Percentiles rank a stretch among this genome's conserved stretches.
Evolutionary conservation across 2,329 filamentous ascomycete genomes (phyloP).

Genomic region (Pseudophaeomoniella oleicola): DNA sequence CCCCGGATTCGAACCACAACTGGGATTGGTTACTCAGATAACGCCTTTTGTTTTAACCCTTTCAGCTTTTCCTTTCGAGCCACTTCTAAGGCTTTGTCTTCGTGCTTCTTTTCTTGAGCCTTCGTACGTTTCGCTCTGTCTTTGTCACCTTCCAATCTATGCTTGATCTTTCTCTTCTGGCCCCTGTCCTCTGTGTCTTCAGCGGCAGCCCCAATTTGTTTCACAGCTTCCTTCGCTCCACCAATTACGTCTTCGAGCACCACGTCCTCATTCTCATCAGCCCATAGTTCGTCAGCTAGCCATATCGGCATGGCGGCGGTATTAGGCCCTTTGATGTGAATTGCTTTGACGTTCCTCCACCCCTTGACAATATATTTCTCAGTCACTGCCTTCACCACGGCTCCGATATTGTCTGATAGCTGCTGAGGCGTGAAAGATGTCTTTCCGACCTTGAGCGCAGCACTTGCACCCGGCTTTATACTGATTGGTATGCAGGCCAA

Average conservation of each 20-base stretch:
- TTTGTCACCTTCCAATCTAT: conserved; percentile 13
- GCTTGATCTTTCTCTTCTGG: conserved; percentile 39
- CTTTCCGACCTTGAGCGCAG: conserved; percentile 64
- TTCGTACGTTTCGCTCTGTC: conserved; percentile 10
- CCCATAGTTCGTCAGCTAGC: conserved; percentile 84
- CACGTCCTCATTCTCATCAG: conserved; percentile 55
- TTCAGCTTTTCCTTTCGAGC: neutral
- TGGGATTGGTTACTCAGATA: no score
- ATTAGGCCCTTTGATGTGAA: conserved; percentile 83
- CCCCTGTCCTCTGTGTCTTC: conserved; percentile 26
- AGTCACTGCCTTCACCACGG: conserved; percentile 53
- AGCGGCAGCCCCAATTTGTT: conserved; percentile 6
- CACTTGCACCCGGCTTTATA: conserved; percentile 64
- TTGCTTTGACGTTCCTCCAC: conserved; percentile 69
- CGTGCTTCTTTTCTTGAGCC: neutral
- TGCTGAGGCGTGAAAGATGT: conserved; percentile 61
- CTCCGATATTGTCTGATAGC: conserved; percentile 65
- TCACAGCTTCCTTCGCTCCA: conserved; percentile 17
- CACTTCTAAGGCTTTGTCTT: neutral
- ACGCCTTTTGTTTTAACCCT: neutral
- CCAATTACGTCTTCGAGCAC: conserved; percentile 34
- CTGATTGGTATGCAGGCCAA: conserved; percentile 65
- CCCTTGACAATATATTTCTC: conserved; percentile 71
- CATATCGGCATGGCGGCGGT: conserved; percentile 88
- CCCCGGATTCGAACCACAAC: no score